phyloP scores from a whole-genome alignment of 192 early-diverging fungal species.

The Phlyctochytrium planicorne region DNA sequence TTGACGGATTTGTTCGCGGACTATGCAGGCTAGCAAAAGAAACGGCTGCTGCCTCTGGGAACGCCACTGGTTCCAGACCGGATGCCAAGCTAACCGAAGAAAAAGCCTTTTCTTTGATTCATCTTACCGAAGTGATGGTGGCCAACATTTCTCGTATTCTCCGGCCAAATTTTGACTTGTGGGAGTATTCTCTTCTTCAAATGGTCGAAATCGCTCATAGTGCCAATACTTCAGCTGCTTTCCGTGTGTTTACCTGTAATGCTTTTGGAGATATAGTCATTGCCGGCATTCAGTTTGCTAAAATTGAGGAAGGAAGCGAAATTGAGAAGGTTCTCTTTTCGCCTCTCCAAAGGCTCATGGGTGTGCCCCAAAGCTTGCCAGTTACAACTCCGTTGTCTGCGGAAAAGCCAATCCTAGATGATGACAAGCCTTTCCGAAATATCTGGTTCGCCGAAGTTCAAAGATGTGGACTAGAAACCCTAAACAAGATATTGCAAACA shows the following conservation, averaged over 20 bases:
- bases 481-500: constrained; percentile 87
- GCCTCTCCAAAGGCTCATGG: constrained; percentile 64
- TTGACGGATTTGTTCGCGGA: constrained; percentile 65
- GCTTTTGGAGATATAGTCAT: constrained; percentile 75
- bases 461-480: constrained; percentile 79
- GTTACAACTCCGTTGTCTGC: neutral
- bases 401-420: constrained; percentile 8
- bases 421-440: constrained; percentile 16
- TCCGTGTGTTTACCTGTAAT: constrained; percentile 76
- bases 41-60: constrained; percentile 31
- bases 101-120: constrained; percentile 76
- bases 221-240: constrained; percentile 47
- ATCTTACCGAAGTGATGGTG: constrained; percentile 61
- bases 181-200: constrained; percentile 67
- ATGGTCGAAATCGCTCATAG: constrained; percentile 75
- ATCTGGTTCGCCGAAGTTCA: constrained; percentile 71
- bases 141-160: constrained; percentile 53
- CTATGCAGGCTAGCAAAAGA: constrained; percentile 60
- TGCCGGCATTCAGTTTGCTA: constrained; percentile 63
- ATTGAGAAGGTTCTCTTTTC: constrained; percentile 42
- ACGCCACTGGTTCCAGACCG: constrained; percentile 13
- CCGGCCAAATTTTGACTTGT: constrained; percentile 38
- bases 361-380: neutral
- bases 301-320: constrained; percentile 9
- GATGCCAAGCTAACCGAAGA: constrained; percentile 51